Base-by-base conservation (phyloP, 2,329 filamentous ascomycete species). In the Paraphoma sp. region DNA sequence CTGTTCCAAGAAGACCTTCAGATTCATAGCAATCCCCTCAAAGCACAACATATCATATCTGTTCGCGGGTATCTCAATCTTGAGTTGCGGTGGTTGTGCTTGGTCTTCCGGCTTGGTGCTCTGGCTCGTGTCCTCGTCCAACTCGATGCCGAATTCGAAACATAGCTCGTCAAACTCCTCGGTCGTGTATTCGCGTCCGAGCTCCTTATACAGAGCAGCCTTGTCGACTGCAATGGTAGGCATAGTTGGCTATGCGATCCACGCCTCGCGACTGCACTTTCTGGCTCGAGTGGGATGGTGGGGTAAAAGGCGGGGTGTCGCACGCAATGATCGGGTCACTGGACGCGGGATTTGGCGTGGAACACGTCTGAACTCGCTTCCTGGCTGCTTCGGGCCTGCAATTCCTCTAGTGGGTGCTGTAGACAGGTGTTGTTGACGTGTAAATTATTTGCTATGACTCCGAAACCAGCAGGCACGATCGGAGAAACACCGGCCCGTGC, bases 1-100 rank as follows among this genome's bases (percentile, higher is more conserved):
- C 70, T 88, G 90, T 63, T 88, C 91, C 64, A 91, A 84, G 87
- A 99, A 98, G 78, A 98, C 91, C 78, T 97, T 97, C 68, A 98
- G 86, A 85, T 96, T 96, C 77, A 97, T 86, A 65, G 92, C 90
- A 75, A 98, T 97, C 60, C 94, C 94, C 82, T 98, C 95, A 80
- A 96, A 96, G 80, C 94, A 98, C 53, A 99, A 87, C 89, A 98
- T 93, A 73, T 98, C 87, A 83, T 89, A 90, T 79, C 92, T 88
- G 80, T 98, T 98, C 72, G 95, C 94, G 61, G 93, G 93, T 71
- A 98, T 96, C 79, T 98, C 94, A 74, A 99, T 98, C 84, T 97
- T 97, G 72, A 98, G 86, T 80, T 98, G 92, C 54, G 95, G 89
- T 49, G 92, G 87, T 80, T 96, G 92, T 79, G 96, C 90, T 81